Evolutionary conservation across 2,329 filamentous ascomycete species (phyloP).

Genomic region (Fusarium verrucosum): DNA sequence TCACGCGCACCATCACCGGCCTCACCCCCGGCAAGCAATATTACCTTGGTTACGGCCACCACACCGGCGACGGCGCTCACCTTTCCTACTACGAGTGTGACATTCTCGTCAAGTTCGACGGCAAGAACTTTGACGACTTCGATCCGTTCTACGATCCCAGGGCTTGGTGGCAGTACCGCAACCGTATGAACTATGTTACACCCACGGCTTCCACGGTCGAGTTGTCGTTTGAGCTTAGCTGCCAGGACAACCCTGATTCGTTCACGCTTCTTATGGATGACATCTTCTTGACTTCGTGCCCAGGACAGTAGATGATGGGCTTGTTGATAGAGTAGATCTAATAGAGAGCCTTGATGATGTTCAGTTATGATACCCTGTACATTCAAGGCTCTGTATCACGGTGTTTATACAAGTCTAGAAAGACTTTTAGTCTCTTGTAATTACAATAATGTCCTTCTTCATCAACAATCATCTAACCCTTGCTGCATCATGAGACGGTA

Average conservation of each 20-base stretch:
- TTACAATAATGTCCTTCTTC: no score
- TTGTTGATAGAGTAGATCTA: neutral
- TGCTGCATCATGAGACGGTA: no score
- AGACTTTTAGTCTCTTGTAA: no score
- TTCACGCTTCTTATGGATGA: slow-evolving; percentile 24
- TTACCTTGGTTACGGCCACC: slow-evolving; percentile 10
- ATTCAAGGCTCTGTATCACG: no score
- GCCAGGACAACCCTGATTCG: neutral
- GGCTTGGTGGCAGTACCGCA: slow-evolving; percentile 2
- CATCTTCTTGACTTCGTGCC: neutral
- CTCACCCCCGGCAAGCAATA: neutral
- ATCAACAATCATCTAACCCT: no score
- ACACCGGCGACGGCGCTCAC: neutral
- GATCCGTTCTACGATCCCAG: slow-evolving; percentile 13
- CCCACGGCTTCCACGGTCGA: neutral
- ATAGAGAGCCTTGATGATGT: no score
- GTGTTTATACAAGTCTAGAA: no score
- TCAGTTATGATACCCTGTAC: no score
- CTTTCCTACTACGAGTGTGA: slow-evolving; percentile 7
- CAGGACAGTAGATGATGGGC: neutral
- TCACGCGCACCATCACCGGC: neutral
- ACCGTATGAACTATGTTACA: neutral
- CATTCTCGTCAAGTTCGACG: slow-evolving; percentile 11
- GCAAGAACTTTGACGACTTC: slow-evolving; percentile 11
- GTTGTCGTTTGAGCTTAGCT: slow-evolving; percentile 12